Base-by-base conservation (phyloP, 768 basidiomycete genomes). In the Filobasidium wieringae region DNA sequence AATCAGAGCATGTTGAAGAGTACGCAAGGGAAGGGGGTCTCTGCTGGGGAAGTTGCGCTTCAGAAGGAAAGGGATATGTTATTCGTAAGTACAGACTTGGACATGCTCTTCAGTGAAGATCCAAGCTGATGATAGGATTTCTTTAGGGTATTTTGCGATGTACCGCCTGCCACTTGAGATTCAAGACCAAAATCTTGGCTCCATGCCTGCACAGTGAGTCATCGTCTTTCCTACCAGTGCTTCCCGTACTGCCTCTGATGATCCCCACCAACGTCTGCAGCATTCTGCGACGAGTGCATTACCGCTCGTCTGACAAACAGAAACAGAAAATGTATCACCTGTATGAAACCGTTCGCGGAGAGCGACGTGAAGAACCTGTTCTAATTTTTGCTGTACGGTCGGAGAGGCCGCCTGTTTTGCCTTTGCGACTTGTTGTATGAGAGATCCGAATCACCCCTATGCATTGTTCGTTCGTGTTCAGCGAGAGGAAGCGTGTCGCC, bases 251-350 rank as follows among this genome's bases (percentile, higher is more conserved):
- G 30, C 6, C 27, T 52, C 40, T 32, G 11, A 24, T 30, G 22
- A 9, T 31, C 27, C 29, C 17, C 30, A 7, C 15, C 17, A 14
- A 29, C 34, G 29, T 8, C 17, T 19, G 11, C 31, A 59, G 58
- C 59, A 8, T 60, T 60, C 49, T 60, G 59, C 24, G 43, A 60
- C 30, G 59, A 55, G 34, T 60, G 59, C 32, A 60, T 60, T 53
- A 50, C 45, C 27, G 49, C 37, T 43, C 59, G 59, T 14, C 43
- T 60, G 14, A 37, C 51, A 9, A 55, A 45, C 39, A 54, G 59
- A 30, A 49, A 41, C 22, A 53, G 59, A 17, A 60, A 60, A 56
- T 60, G 59, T 30, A 51, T 52, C 7, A 60, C 59, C 24, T 60
- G 59, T 30, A 60, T 60, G 59, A 52, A 41, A 19, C 59, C 59